Conservation (phyloP, 2,329 filamentous ascomycete genomes). For the Waltergamsia citrina region DNA sequence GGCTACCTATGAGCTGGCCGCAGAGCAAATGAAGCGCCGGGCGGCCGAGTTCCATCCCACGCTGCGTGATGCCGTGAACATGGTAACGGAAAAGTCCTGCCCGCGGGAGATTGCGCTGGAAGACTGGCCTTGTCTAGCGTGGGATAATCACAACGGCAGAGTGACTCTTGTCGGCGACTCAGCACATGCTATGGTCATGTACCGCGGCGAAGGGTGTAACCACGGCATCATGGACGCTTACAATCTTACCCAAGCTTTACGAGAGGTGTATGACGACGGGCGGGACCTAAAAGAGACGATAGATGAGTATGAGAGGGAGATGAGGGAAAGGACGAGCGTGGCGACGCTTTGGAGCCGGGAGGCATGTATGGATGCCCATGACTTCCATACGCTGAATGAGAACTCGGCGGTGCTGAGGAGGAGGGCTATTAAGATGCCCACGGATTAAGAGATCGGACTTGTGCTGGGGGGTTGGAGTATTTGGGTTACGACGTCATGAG, state of each 20-base stretch:
- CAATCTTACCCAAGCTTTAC: conserved; percentile 15
- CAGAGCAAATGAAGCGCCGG: conserved; percentile 28
- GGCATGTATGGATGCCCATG: conserved; percentile 21
- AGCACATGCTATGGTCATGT: conserved; percentile 52
- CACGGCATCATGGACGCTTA: conserved; percentile 29
- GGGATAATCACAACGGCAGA: conserved; percentile 30
- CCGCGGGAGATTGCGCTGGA: conserved; percentile 23
- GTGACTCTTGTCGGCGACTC: conserved; percentile 43
- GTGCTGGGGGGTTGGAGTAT: not conserved
- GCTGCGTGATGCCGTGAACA: conserved; percentile 29
- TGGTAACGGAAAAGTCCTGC: conserved; percentile 29
- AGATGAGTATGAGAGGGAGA: conserved; percentile 18
- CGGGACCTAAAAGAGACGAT: conserved; percentile 9
- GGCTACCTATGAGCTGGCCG: no score
- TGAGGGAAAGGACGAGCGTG: conserved; percentile 15
- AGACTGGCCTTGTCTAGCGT: conserved; percentile 26
- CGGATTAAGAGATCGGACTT: not conserved
- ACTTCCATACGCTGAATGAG: conserved; percentile 18
- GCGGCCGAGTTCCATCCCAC: conserved; percentile 21
- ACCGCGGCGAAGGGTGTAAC: conserved; percentile 27
- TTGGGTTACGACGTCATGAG: not conserved
- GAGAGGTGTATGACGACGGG: conserved; percentile 7
- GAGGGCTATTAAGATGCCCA: conserved; percentile 9
- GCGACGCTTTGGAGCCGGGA: conserved; percentile 20
- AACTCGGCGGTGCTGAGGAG: conserved; percentile 19